Conservation (phyloP, 805 yeast species). For the Lipomyces mesembrius region DNA sequence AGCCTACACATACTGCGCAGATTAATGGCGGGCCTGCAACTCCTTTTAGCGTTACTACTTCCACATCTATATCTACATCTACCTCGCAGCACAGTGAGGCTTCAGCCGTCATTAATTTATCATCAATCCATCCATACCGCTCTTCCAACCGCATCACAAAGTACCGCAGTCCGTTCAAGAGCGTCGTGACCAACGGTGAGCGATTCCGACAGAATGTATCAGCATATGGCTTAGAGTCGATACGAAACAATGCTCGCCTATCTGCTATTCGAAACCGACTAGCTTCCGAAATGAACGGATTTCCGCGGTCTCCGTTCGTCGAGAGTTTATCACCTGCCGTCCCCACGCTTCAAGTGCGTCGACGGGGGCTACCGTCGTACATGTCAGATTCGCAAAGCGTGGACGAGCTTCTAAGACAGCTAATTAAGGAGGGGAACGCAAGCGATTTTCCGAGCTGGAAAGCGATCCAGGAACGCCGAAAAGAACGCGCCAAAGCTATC, state of each 20-base stretch:
- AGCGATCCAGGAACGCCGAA: constrained; percentile 36
- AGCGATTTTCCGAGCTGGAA: constrained; percentile 38
- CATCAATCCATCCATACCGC: constrained; percentile 3
- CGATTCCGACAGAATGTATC: constrained; percentile 4
- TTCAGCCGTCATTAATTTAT: not conserved
- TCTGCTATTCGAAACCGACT: constrained; percentile 21
- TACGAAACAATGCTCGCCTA: constrained; percentile 13
- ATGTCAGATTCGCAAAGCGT: constrained; percentile 34
- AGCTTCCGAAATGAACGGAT: constrained; percentile 12
- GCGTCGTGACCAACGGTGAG: not conserved
- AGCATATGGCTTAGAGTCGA: not conserved
- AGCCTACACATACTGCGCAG: not conserved
- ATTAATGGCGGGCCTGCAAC: not conserved
- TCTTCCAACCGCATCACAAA: constrained; percentile 13
- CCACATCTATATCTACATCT: constrained; percentile 1
- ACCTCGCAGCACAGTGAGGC: not conserved
- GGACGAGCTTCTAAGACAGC: constrained; percentile 30
- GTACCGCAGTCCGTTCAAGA: constrained; percentile 29
- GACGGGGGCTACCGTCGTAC: constrained; percentile 22
- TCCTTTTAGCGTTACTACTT: not conserved
- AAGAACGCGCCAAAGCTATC: constrained; percentile 33
- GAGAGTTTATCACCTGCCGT: constrained; percentile 26
- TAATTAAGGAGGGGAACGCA: constrained; percentile 32
- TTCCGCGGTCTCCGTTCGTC: constrained; percentile 26
- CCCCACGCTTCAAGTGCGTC: constrained; percentile 9